Conservation (phyloP, 345 rosid genomes). For the Brassica incana region DNA sequence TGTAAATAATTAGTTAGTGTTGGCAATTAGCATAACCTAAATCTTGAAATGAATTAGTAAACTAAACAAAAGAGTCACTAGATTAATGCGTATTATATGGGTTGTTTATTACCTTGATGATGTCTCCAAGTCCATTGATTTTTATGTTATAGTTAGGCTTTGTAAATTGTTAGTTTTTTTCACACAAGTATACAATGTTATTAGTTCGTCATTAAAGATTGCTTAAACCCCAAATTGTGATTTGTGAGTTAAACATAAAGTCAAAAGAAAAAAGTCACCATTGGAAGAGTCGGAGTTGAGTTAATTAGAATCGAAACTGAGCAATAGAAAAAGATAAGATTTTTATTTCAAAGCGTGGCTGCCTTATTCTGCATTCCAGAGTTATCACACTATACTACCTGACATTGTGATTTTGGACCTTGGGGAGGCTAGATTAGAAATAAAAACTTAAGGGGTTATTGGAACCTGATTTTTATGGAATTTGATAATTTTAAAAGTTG, state of each 20-base stretch:
- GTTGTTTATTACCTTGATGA: neutral
- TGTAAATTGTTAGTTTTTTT: neutral
- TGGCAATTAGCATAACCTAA: neutral
- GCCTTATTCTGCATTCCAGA: neutral
- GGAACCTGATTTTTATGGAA: no score
- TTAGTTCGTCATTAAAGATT: constrained; percentile 1
- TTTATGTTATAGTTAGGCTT: neutral
- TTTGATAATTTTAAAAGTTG: no score
- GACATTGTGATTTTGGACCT: no score
- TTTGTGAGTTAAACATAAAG: constrained; percentile 1
- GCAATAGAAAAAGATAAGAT: neutral
- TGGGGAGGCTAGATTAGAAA: no score
- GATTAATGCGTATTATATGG: neutral
- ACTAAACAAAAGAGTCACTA: neutral
- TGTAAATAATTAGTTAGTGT: neutral
- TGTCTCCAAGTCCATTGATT: neutral
- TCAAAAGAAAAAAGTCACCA: constrained; percentile 7
- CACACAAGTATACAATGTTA: neutral
- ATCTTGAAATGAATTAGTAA: neutral
- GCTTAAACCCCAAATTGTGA: constrained; percentile 8
- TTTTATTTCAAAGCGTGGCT: neutral
- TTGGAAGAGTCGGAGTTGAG: constrained; percentile 1
- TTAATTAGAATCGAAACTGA: neutral
- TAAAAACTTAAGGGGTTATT: no score
- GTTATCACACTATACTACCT: no score